phyloP scores from a whole-genome alignment of 2,329 filamentous ascomycete genomes.

The Sporothrix luriei region DNA sequence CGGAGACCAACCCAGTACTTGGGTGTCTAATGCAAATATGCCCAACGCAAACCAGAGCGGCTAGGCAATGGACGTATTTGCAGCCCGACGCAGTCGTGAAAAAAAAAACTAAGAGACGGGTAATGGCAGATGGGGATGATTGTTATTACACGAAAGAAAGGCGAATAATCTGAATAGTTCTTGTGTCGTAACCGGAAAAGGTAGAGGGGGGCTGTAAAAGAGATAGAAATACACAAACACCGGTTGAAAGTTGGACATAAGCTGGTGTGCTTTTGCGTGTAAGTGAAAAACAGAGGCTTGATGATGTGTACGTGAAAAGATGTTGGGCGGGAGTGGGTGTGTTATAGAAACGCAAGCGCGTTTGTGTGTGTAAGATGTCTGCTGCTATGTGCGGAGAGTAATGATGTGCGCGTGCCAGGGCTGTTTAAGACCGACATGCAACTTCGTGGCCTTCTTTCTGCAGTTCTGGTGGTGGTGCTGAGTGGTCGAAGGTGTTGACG shows the following conservation, averaged over 20 bases:
- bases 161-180: not conserved
- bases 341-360: slow-evolving; percentile 22
- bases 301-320: slow-evolving; percentile 31
- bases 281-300: slow-evolving; percentile 28
- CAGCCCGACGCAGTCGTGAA: slow-evolving; percentile 12
- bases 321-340: slow-evolving; percentile 24
- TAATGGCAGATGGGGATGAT: not conserved
- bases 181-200: not conserved
- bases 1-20: slow-evolving; percentile 13
- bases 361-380: slow-evolving; percentile 18
- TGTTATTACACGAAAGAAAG: not conserved
- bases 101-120: not conserved
- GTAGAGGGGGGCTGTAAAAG: not conserved
- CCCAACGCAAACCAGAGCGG: slow-evolving; percentile 48
- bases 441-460: not conserved
- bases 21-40: slow-evolving; percentile 54
- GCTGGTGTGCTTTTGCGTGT: slow-evolving; percentile 35
- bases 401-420: slow-evolving; percentile 35
- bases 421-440: slow-evolving; percentile 38
- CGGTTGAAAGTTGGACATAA: not conserved
- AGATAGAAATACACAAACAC: not conserved
- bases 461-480: slow-evolving; percentile 1
- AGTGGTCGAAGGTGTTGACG: slow-evolving; percentile 6
- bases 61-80: slow-evolving; percentile 2
- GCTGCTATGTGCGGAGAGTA: slow-evolving; percentile 34